Evolutionary conservation across 2,329 filamentous ascomycete species (phyloP), one percentile per base, ranked within the genome.

Genomic region (Aureobasidium lini): DNA sequence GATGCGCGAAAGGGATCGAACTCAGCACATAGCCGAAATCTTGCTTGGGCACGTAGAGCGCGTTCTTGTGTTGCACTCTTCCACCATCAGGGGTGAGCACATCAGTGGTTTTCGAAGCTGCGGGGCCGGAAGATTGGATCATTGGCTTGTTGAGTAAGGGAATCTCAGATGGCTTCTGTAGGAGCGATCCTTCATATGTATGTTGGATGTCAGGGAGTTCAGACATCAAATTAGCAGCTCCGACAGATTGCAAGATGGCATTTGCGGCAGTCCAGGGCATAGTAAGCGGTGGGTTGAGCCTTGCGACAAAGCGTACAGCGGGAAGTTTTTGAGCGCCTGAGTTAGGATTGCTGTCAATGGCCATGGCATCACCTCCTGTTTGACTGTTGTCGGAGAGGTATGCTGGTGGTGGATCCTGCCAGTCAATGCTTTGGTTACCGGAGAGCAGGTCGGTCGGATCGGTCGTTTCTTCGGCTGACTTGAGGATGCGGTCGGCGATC

Each of bases 1-100:
- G 90, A 67, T 95, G 90, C 2, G 84, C 83, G 67, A 95, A 93
- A 0, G 88, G 84, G 34, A 94, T 77, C 59, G 86, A 83, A 1
- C 81, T 81, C 8, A 95, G 71, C 3, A 79, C 77, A 59, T 85
- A 81, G 0, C 85, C 87, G 64, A 87, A 90, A 8, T 90, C 88
- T 2, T 84, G 82, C 70, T 89, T 90, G 58, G 88, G 84, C 16
- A 90, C 82, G 63, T 84, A 84, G 1, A 94, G 77, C 0, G 80
- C 84, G 67, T 87, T 88, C 11, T 73, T 70, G 64, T 81, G 79
- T 3, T 60, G 63, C 2, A 63, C 60, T 2, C 67, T 64, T 6
- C 11, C 39, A 32, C 67, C 66, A 18, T 62, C 42, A 6, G 61
- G 65, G 2, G 58, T 44, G 13, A 52, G 39, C 8, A 58, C 52